Conservation (phyloP, 306 rosid species). For the Acacia acuminata region DNA sequence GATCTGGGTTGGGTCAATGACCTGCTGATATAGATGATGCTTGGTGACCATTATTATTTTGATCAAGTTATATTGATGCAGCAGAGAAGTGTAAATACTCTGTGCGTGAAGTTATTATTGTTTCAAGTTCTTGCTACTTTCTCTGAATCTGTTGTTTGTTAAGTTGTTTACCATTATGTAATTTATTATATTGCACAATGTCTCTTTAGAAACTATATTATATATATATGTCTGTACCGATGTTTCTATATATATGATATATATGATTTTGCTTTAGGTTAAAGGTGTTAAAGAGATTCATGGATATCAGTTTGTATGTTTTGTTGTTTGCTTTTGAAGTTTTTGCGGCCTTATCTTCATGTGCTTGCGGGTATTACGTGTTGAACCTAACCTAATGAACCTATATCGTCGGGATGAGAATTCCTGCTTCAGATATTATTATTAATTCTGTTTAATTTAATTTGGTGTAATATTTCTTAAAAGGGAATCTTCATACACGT, state of each 20-base stretch:
- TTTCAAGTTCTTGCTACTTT: constrained; percentile 15
- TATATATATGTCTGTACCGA: background rate
- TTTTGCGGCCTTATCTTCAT: background rate
- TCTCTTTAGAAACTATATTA: background rate
- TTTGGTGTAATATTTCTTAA: background rate
- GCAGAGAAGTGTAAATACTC: constrained; percentile 48
- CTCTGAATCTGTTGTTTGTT: constrained; percentile 15
- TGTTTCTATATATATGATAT: background rate
- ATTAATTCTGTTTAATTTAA: constrained; percentile 2
- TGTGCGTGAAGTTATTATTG: constrained; percentile 13
- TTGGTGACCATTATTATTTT: background rate
- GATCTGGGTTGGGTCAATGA: constrained; percentile 97
- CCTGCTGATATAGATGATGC: constrained; percentile 60
- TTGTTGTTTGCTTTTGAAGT: background rate
- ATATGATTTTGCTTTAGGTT: constrained; percentile 25
- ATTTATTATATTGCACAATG: constrained; percentile 6
- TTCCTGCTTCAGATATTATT: background rate
- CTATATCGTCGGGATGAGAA: background rate
- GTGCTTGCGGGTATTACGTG: constrained; percentile 1
- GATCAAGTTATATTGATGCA: background rate
- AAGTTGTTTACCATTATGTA: constrained; percentile 28
- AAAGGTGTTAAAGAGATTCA: background rate
- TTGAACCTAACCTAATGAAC: constrained; percentile 9
- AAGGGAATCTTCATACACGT: constrained; percentile 32
- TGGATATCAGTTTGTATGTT: background rate